Evolutionary conservation across 2,329 filamentous ascomycete species (phyloP), one percentile per base, ranked within the genome.

Genomic region (Trichoderma simmonsii): DNA sequence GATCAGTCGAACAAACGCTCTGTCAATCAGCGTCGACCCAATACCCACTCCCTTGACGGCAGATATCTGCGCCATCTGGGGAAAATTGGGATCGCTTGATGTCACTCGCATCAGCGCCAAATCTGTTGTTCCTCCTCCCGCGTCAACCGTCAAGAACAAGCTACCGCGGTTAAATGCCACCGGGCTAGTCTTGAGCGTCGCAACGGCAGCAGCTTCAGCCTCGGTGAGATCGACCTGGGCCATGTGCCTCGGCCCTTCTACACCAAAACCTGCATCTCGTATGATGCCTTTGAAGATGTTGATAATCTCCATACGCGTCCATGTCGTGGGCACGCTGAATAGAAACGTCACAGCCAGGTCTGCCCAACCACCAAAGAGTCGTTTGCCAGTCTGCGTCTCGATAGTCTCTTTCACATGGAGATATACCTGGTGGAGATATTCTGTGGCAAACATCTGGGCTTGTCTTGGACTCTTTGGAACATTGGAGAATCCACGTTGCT

Each of bases 321-420:
- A 89, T 0, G 87, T 89, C 1, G 87, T 89, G 0, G 87, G 87
- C 1, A 88, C 86, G 60, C 85, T 86, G 78, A 89, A 89, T 9
- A 88, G 78, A 74, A 88, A 89, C 51, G 85, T 83, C 2, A 89
- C 83, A 0, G 79, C 79, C 69, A 86, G 81, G 51, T 76, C 77
- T n/a, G 75, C 76, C 86, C 86, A 87, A 12, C 83, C 82, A 2
- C 78, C 78, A 68, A 76, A 65, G 3, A 80, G 78, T 2, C 78
- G 76, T 30, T 80, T 78, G 0, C 83, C 84, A 6, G 81, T 79
- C 61, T 83, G 80, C 24, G 77, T 79, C 75, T 81, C 83, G 15
- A 86, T 81, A 0, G 81, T 83, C 48, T 85, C 82, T 70, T 84
- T 85, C 59, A 87, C 78, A 73, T 88, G 85, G 5, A 77, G 74